Base-by-base conservation (phyloP, 176 grass and related monocot species). In the Triticum dicoccoides region DNA sequence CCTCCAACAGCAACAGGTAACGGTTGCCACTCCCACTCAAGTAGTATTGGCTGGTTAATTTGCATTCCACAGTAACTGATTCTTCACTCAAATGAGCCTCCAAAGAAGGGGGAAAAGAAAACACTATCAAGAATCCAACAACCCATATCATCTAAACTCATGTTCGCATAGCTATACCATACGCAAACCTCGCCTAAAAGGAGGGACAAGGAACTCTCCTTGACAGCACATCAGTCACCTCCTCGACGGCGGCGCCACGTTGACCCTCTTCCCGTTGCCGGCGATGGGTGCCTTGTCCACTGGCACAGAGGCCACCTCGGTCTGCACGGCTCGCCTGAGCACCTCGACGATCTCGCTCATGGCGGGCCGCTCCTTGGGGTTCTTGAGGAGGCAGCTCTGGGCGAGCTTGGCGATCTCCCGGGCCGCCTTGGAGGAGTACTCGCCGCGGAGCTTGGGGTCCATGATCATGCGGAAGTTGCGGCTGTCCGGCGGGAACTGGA, bases 381-480 rank as follows among this genome's bases (percentile, higher is more conserved):
- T 96, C 85, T 88, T 96, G 75, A 88, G 79, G 20, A 94, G 82
- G 89, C 97, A 98, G 45, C 47, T 82, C 37, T 94, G 77, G 65
- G 97, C 97, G 21, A 98, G 82, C 87, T 91, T 98, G 64, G 94
- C 97, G 65, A 98, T 82, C 80, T 98, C 97, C 11, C 86, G 61
- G 72, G 94, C 92, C 11, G 92, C 88, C 72, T 87, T 84, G 7
- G 89, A 85, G 13, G 91, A 96, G 86, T 90, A 98, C 82, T 91
- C 85, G 18, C 89, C 83, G 33, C 87, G 90, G 59, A 98, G 85
- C 77, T 71, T 96, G 1, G 92, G 94, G 70, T 98, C 97, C 68
- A 98, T 94, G 83, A 98, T 98, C 92, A 94, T 90, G 64, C 90
- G 91, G 80, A 98, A 98, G 80, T 87, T 94, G 87, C 92, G 93